phyloP scores from a whole-genome alignment of 2,329 filamentous ascomycete species.

The Hymenoscyphus occultus region DNA sequence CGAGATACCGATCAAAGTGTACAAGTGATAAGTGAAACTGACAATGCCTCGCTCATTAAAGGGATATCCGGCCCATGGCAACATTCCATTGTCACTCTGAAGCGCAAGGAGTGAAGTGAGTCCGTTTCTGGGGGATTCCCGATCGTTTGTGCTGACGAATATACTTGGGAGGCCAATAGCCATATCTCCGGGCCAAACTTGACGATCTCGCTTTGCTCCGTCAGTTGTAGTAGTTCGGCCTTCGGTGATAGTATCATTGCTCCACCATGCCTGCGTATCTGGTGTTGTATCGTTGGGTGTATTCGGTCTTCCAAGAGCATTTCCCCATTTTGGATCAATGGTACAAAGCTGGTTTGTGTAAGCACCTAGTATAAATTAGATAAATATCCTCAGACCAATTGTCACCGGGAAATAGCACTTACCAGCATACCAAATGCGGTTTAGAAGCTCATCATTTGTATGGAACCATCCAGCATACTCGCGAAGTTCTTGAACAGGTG shows the following conservation, averaged over 20 bases:
- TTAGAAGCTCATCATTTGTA: slow-evolving; percentile 36
- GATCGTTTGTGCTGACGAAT: slow-evolving; percentile 51
- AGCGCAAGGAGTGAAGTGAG: slow-evolving; percentile 45
- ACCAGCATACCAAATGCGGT: slow-evolving; percentile 42
- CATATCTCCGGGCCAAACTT: slow-evolving; percentile 63
- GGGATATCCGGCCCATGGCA: slow-evolving; percentile 49
- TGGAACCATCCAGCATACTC: slow-evolving; percentile 34
- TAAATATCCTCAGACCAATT: slow-evolving; percentile 13
- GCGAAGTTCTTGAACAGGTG: slow-evolving; percentile 39
- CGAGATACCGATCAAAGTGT: slow-evolving; percentile 55
- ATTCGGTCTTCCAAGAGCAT: slow-evolving; percentile 37
- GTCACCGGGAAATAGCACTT: slow-evolving; percentile 38
- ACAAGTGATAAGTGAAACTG: slow-evolving; percentile 57
- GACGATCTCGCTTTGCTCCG: slow-evolving; percentile 56
- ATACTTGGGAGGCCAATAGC: slow-evolving; percentile 52
- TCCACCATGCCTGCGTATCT: slow-evolving; percentile 42
- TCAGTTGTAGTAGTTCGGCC: slow-evolving; percentile 42
- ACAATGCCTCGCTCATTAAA: slow-evolving; percentile 42
- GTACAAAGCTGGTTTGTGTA: slow-evolving; percentile 35
- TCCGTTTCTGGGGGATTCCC: slow-evolving; percentile 45
- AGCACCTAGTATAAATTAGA: slow-evolving; percentile 19
- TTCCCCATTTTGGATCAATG: slow-evolving; percentile 31
- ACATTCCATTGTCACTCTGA: slow-evolving; percentile 37
- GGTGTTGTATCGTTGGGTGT: slow-evolving; percentile 40
- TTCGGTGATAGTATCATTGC: slow-evolving; percentile 30